Percentiles rank a stretch among this genome's conserved stretches.
These are phyloP conservation scores for Kazachstania psychrophila DNA, from an alignment of 805 yeast species.

Conservation along the genomic window DNA sequence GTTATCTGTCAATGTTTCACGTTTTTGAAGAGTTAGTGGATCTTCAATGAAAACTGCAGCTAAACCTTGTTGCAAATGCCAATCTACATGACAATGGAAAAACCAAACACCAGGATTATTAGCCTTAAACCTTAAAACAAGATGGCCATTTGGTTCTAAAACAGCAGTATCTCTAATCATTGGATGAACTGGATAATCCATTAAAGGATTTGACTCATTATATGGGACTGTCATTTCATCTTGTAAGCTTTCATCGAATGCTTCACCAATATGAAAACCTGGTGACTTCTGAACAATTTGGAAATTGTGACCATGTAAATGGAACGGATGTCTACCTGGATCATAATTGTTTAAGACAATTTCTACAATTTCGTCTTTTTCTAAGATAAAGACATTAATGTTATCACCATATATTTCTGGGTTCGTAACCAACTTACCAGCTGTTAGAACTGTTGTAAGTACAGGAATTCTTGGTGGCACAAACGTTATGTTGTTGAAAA, in stretches of 20 bases:
- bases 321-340: conserved; percentile 73
- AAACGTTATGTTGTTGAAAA: conserved; percentile 60
- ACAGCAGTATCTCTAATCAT: conserved; percentile 61
- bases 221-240: conserved; percentile 40
- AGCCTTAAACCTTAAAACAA: conserved; percentile 65
- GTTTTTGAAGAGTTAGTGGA: conserved; percentile 43
- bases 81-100: conserved; percentile 85
- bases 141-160: conserved; percentile 57
- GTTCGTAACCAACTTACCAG: conserved; percentile 49
- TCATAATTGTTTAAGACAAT: conserved; percentile 72
- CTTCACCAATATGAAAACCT: conserved; percentile 40
- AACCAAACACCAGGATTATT: conserved; percentile 92
- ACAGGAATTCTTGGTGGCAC: conserved; percentile 65
- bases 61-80: conserved; percentile 77
- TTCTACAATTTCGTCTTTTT: conserved; percentile 57
- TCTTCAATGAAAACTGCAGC: conserved; percentile 67
- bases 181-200: conserved; percentile 48
- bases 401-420: conserved; percentile 64
- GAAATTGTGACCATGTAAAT: conserved; percentile 65
- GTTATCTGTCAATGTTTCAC: conserved; percentile 37
- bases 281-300: conserved; percentile 49
- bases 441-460: conserved; percentile 49
- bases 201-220: conserved; percentile 35
- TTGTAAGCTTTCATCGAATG: conserved; percentile 16
- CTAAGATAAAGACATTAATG: conserved; percentile 53